phyloP scores from a whole-genome alignment of 345 rosid species.

The Jatropha curcas region DNA sequence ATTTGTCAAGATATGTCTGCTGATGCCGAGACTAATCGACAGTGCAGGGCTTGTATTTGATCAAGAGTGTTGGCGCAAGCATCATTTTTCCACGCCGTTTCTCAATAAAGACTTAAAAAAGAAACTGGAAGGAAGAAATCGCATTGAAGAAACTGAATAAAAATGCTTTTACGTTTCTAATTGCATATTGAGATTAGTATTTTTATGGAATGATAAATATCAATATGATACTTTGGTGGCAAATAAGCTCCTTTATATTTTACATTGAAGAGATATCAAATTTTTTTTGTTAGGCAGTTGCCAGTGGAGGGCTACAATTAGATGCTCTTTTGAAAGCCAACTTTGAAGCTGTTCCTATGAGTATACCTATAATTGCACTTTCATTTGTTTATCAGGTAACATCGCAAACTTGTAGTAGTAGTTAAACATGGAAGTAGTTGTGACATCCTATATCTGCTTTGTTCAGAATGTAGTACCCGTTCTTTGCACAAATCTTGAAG shows the following conservation, averaged over 20 bases:
- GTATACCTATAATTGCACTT: constrained; percentile 93
- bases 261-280: background rate
- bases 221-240: background rate
- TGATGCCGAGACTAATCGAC: background rate
- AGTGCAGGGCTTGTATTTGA: background rate
- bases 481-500: constrained; percentile 92
- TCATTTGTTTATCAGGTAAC: constrained; percentile 94
- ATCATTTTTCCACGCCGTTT: background rate
- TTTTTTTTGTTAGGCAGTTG: constrained; percentile 56
- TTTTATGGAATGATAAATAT: background rate
- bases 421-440: constrained; percentile 13
- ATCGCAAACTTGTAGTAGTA: constrained; percentile 14
- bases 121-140: background rate
- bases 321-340: constrained; percentile 81
- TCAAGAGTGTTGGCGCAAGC: background rate
- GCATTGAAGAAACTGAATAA: too few relatives aligned
- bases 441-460: constrained; percentile 22
- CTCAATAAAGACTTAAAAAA: background rate
- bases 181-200: background rate
- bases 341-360: constrained; percentile 90
- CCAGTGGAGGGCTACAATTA: constrained; percentile 72
- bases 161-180: background rate
- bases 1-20: background rate
- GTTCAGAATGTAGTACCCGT: constrained; percentile 91
- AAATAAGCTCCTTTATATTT: background rate